phyloP scores from a whole-genome alignment of 129 eudicot species.

The Rutidosis leptorrhynchoides region DNA sequence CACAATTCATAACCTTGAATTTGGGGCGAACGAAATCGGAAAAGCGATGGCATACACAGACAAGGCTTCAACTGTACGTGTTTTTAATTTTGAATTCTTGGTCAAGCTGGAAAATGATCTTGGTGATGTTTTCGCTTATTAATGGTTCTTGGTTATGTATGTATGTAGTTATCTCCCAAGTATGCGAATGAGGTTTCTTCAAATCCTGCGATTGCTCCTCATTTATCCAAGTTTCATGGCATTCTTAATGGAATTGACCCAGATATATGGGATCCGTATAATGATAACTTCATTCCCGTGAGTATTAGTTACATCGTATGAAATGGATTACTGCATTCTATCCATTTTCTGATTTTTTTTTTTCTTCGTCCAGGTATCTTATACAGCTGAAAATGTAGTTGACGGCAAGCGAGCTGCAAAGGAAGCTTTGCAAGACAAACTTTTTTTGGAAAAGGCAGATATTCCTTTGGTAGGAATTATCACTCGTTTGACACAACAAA shows the following conservation, averaged over 20 bases:
- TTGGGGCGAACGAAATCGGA: conserved; percentile 69
- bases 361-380: conserved; percentile 43
- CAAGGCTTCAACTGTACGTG: conserved; percentile 96
- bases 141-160: too few species aligned
- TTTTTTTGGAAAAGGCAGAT: conserved; percentile 67
- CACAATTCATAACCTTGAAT: conserved; percentile 96
- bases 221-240: conserved; percentile 88
- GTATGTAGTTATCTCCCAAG: conserved; percentile 80
- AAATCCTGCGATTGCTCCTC: conserved; percentile 69
- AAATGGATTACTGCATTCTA: too few species aligned
- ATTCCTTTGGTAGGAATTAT: conserved; percentile 83
- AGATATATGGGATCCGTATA: conserved; percentile 95
- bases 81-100: too few species aligned
- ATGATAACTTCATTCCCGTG: conserved; percentile 86
- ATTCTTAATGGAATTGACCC: conserved; percentile 97
- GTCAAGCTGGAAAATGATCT: too few species aligned
- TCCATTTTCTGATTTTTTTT: too few species aligned
- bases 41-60: conserved; percentile 79
- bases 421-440: conserved; percentile 81
- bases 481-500: conserved; percentile 94
- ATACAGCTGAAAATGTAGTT: conserved; percentile 81
- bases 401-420: conserved; percentile 95
- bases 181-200: conserved; percentile 82
- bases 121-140: conserved; percentile 7
- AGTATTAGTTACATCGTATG: too few species aligned